Base-by-base conservation (phyloP, 169 alveolate genomes). In the Plasmodium yoelii region DNA sequence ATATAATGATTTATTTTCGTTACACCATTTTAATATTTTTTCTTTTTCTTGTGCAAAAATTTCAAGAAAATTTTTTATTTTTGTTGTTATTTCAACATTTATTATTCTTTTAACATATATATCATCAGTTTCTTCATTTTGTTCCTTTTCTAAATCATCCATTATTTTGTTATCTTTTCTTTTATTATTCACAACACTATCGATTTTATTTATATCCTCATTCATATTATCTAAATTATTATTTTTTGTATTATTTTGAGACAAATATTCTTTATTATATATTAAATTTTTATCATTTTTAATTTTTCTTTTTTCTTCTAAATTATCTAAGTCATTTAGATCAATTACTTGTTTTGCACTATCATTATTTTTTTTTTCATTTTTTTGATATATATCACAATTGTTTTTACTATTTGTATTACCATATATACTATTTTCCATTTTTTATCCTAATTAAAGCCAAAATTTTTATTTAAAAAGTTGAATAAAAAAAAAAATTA, bases 81-180 rank as follows among this genome's bases (percentile, higher is more conserved):
- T 68, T 77, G 39, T n/a, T 13, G 89, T 77, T 19, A 77, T 77
- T 64, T 77, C 89, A 15, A 77, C 64, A 57, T 64, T 77, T 77
- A 77, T 77, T 28, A 77, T 77, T 77, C 89, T 49, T 46, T 77
- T 77, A 15, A 77, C 74, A 18, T 13, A 77, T 13, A 77, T 77
- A 13, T 49, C 61, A 44, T 77, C 89, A 1, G 28, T 42, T 12
- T n/a, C 26, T n/a, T 39, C 59, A 9, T 24, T 28, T 18, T 1
- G 60, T 44, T 13, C 28, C 12, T 65, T 28, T 1, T 10, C 39
- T 15, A 10, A 18, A 7, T 2, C 46, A n/a, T 13, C 44, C 13
- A 1, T 42, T 65, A 5, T 9, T 13, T 42, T 44, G 59, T 13
- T 26, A 13, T 12, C 18, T 19, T 8, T 28, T 18, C 18, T 46